Conservation (phyloP, 2,329 filamentous ascomycete genomes). For the Colletotrichum australisinense region DNA sequence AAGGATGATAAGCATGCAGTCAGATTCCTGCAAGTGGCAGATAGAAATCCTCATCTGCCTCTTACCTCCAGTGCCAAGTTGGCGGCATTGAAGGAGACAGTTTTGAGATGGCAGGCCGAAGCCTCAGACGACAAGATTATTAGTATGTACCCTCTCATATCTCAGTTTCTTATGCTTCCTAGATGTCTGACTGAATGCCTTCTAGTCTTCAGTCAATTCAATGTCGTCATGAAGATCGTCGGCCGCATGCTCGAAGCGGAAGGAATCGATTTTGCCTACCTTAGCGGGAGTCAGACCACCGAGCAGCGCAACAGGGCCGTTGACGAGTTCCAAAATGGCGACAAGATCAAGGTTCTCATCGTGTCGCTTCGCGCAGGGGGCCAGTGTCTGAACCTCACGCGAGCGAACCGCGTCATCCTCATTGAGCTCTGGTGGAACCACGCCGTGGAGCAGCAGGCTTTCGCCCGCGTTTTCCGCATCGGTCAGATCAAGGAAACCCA, state of each 20-base stretch:
- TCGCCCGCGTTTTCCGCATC: constrained; percentile 70
- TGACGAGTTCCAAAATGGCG: constrained; percentile 36
- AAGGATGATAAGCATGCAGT: neutral
- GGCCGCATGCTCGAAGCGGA: constrained; percentile 48
- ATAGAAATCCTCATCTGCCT: neutral
- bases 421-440: constrained; percentile 73
- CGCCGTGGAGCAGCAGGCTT: constrained; percentile 69
- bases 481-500: constrained; percentile 72
- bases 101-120: constrained; percentile 46
- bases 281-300: constrained; percentile 42
- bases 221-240: constrained; percentile 45
- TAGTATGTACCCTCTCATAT: neutral
- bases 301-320: constrained; percentile 39
- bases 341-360: constrained; percentile 41
- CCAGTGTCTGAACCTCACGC: constrained; percentile 52
- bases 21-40: constrained; percentile 13
- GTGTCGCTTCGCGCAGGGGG: constrained; percentile 48
- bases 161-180: neutral
- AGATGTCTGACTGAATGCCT: neutral
- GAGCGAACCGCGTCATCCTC: constrained; percentile 64
- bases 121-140: constrained; percentile 45
- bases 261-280: constrained; percentile 50
- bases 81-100: constrained; percentile 44
- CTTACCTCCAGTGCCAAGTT: constrained; percentile 46
- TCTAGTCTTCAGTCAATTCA: constrained; percentile 50